phyloP scores from a whole-genome alignment of 768 basidiomycete genomes.

The Collybia mongolica region DNA sequence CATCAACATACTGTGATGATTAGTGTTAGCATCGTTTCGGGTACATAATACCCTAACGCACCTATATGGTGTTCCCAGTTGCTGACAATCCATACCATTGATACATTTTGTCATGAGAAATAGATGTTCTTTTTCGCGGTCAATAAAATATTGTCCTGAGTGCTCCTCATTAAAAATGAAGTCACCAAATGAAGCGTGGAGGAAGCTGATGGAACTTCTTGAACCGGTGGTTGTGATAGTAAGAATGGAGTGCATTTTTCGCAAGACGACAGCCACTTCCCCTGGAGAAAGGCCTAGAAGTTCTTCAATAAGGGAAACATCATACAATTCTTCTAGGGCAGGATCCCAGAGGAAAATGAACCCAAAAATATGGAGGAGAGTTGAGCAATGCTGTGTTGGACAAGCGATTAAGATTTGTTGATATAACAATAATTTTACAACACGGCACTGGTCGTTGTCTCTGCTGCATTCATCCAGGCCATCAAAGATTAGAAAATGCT shows the following conservation, averaged over 20 bases:
- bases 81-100: not conserved
- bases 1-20: too few relatives aligned
- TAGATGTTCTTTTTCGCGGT: not conserved
- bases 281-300: not conserved
- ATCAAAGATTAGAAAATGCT: not conserved
- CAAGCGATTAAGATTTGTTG: slow-evolving; percentile 9
- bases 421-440: slow-evolving; percentile 9
- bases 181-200: slow-evolving; percentile 6
- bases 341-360: not conserved
- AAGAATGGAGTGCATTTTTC: not conserved
- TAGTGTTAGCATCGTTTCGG: too few relatives aligned
- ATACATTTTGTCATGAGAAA: not conserved
- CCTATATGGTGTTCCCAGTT: too few relatives aligned
- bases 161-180: slow-evolving; percentile 1
- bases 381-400: not conserved
- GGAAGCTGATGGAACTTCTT: not conserved
- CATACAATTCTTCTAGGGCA: not conserved
- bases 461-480: not conserved
- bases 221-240: not conserved
- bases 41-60: too few relatives aligned
- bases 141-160: not conserved
- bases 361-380: not conserved
- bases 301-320: not conserved
- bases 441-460: not conserved
- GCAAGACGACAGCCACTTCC: not conserved